Base-by-base conservation (phyloP, 306 rosid species). In the Corylus americana region DNA sequence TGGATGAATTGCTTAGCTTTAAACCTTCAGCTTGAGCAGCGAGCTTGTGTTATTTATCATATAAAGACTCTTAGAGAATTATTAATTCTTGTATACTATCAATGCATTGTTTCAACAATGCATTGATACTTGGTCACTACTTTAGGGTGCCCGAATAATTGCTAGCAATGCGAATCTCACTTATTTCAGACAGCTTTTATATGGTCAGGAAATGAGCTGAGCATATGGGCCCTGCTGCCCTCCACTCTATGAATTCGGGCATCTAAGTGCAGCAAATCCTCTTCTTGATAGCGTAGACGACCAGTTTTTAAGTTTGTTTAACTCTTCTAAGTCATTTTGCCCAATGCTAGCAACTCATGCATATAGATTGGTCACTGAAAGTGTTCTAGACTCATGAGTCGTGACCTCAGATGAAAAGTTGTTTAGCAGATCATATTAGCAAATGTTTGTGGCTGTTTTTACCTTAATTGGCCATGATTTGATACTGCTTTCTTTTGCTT, bases 401-500 rank as follows among this genome's bases (percentile, higher is more conserved):
- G 3, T 1, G 35, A 58, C 67, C 11, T 12, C 67, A 39, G 70
- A 14, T 7, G 70, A 37, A 64, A 35, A 37, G 2, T 64, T 17
- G 3, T 55, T 16, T 64, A 64, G 47, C 3, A 35, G 70, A 64
- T 14, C 70, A 35, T 8, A 35, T 8, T 16, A 16, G 69, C 44
- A 62, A 14, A 55, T 18, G 11, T 18, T 18, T 55, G 5, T 18
- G 18, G 37, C 7, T 39, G 44, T 39, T 39, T 39, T 4, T 39
- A 39, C 44, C 6, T 4, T 5, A 42, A 58, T 25, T 22, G 37
- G 37, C 25, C 18, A 31, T 62, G 17, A 29, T 13, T 62, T 29
- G 8, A 62, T 44, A 4, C 44, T 58, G 70, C 20, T 71, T n/a
- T 54, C 29, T 75, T 4, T 73, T 67, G 67, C 57, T 72, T 49